These are phyloP conservation scores for Epichloe hybrida DNA, from an alignment of 2,329 filamentous ascomycete species.

Conservation along the genomic window DNA sequence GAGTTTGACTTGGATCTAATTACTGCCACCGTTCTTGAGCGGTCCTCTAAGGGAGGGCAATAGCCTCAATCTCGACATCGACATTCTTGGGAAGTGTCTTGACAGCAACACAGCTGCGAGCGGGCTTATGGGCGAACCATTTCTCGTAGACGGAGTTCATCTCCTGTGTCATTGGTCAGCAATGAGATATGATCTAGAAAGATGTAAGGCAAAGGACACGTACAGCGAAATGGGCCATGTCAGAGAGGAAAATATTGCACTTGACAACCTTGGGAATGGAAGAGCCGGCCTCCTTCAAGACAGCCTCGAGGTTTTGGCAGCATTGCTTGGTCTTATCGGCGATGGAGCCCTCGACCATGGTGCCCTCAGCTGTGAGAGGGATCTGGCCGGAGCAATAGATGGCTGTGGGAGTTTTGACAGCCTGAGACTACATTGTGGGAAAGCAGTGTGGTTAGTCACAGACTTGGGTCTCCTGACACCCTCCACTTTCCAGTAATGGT, in stretches of 20 bases:
- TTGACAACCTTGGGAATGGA: slow-evolving; percentile 73
- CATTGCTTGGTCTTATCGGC: slow-evolving; percentile 48
- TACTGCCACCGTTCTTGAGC: neutral
- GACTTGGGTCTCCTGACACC: neutral
- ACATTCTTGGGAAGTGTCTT: slow-evolving; percentile 79
- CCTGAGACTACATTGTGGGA: slow-evolving; percentile 38
- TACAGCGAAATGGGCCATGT: slow-evolving; percentile 76
- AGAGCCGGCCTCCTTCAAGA: slow-evolving; percentile 71
- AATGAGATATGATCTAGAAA: neutral
- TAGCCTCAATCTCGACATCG: slow-evolving; percentile 80
- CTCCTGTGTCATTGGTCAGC: slow-evolving; percentile 26
- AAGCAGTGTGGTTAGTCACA: neutral
- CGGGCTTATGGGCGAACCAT: slow-evolving; percentile 72
- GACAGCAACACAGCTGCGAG: slow-evolving; percentile 80
- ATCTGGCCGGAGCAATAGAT: slow-evolving; percentile 64
- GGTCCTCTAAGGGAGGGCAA: slow-evolving; percentile 48
- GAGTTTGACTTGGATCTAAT: neutral
- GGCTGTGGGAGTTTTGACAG: slow-evolving; percentile 49
- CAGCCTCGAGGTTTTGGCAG: slow-evolving; percentile 68
- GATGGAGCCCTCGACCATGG: slow-evolving; percentile 44
- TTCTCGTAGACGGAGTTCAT: slow-evolving; percentile 82
- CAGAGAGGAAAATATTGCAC: slow-evolving; percentile 79
- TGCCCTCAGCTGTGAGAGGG: slow-evolving; percentile 46
- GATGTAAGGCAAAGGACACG: slow-evolving; percentile 11
- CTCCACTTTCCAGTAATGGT: neutral